Base-by-base conservation (phyloP, 441 rosid species). In the Adansonia rubrostipa region DNA sequence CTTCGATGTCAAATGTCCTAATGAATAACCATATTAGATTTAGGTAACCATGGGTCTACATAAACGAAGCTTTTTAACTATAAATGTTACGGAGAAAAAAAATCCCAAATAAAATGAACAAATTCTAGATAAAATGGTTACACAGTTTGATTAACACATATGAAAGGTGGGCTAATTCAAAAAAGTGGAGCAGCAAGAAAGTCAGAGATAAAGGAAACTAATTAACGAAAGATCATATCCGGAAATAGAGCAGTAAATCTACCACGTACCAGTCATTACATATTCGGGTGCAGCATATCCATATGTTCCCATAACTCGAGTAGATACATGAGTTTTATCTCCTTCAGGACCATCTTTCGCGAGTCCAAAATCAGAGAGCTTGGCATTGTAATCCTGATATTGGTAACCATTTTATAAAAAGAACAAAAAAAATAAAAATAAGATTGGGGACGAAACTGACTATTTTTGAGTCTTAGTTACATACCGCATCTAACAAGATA, bases 231-330 rank as follows among this genome's bases (percentile, higher is more conserved):
- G 2, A 1, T 28, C 33, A 28, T 28, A 28, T 4, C 10, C 56
- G 54, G 28, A 42, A 73, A 20, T 3, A 48, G 56, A 57, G 19
- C 24, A 22, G 64, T 24, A 14, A 24, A 28, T 77, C 36, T 77
- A 62, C 40, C 67, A 79, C 92, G 48, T 77, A 91, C 95, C 95
- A 17, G 95, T 91, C 93, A 88, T 89, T 42, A 91, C 95, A 83
- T 91, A 91, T 80, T 91, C 93, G 0, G 95, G 95, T 56, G 95
- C 95, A 73, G 92, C 95, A 68, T 91, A 91, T 14, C 95, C 95
- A 79, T 86, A 89, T 20, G 95, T 91, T 66, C 95, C 95, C 93
- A 91, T 89, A 63, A 91, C 95, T 74, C 93, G 84, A 78, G 95
- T 91, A 67, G 93, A 88, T 42, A 91, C 95, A 33, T 91, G 92